Conservation (phyloP, 2,329 filamentous ascomycete species). For the Lecanicillium sp. region DNA sequence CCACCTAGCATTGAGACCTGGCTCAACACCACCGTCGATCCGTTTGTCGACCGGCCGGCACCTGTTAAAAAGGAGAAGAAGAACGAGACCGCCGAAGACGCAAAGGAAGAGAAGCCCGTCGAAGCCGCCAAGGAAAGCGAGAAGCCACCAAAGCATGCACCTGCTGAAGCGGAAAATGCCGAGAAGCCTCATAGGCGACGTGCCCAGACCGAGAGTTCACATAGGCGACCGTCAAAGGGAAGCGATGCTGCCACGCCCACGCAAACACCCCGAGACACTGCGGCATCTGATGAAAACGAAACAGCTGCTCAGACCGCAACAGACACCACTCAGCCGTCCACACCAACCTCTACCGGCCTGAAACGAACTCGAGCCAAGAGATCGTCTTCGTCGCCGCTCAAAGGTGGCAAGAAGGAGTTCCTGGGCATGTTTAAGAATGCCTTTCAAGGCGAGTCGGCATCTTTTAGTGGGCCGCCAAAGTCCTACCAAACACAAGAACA, state of each 20-base stretch:
- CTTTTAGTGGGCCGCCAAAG: slow-evolving; percentile 34
- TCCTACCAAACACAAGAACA: slow-evolving; percentile 43
- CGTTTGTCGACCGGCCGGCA: slow-evolving; percentile 41
- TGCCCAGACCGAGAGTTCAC: slow-evolving; percentile 1
- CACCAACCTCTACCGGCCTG: slow-evolving; percentile 32
- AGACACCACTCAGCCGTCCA: slow-evolving; percentile 17
- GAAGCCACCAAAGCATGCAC: not conserved
- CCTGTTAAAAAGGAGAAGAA: slow-evolving; percentile 8
- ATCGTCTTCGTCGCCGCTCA: slow-evolving; percentile 39
- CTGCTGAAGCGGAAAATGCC: not conserved
- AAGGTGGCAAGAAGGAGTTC: slow-evolving; percentile 41
- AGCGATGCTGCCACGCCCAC: not conserved
- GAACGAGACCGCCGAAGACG: too few relatives aligned
- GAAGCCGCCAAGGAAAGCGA: not conserved
- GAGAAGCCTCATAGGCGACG: slow-evolving; percentile 3
- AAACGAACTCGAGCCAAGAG: slow-evolving; percentile 51
- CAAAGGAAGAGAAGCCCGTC: slow-evolving; percentile 3
- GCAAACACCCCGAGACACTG: not conserved
- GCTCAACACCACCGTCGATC: slow-evolving; percentile 55
- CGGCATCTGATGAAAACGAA: not conserved
- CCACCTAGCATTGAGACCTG: slow-evolving; percentile 59
- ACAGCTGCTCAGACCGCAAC: slow-evolving; percentile 14
- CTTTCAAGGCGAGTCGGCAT: slow-evolving; percentile 53
- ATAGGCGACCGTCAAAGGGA: not conserved
- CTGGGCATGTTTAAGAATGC: slow-evolving; percentile 54